A percentile compares a stretch with the other conserved stretches of the same genome.
Evolutionary conservation across 371 early-diverging fungal genomes (phyloP).

Genomic region (Mycotypha africana): DNA sequence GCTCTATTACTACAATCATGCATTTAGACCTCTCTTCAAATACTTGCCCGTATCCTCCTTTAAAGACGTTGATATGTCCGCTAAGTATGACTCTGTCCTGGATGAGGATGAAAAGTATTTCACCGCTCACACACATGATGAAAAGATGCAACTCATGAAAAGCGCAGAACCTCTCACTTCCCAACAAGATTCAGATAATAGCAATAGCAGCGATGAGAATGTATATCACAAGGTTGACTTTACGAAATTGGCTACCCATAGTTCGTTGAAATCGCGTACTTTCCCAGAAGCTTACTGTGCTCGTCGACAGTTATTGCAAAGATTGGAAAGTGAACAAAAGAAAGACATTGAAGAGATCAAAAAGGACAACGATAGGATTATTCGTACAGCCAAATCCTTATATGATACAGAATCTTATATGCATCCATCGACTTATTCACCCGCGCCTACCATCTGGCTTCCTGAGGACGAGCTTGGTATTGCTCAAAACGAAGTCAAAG

Average conservation of each 20-base stretch:
- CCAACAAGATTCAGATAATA: not conserved
- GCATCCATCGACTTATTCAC: conserved; percentile 17
- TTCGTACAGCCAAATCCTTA: conserved; percentile 8
- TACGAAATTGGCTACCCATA: conserved; percentile 3
- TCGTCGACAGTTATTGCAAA: conserved; percentile 3
- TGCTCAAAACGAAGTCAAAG: conserved; percentile 11
- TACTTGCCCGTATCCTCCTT: conserved; percentile 48
- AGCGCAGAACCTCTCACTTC: no score
- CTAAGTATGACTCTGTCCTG: conserved; percentile 1
- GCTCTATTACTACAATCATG: conserved; percentile 52
- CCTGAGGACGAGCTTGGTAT: conserved; percentile 31
- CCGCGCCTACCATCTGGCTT: conserved; percentile 24
- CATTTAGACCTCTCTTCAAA: conserved; percentile 62
- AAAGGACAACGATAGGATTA: conserved; percentile 2
- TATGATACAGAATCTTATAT: conserved; percentile 21
- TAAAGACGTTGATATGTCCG: not conserved
- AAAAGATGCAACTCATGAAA: no score
- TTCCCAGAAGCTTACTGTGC: conserved; percentile 10
- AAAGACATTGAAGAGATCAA: not conserved
- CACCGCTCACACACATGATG: not conserved
- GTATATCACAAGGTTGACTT: not conserved
- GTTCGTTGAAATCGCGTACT: conserved; percentile 1
- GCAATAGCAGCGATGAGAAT: not conserved
- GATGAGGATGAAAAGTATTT: not conserved
- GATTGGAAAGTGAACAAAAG: conserved; percentile 1